These are phyloP conservation scores for Aspergillus fumigatiaffinis DNA, from an alignment of 2,329 filamentous ascomycete species.

Conservation along the genomic window DNA sequence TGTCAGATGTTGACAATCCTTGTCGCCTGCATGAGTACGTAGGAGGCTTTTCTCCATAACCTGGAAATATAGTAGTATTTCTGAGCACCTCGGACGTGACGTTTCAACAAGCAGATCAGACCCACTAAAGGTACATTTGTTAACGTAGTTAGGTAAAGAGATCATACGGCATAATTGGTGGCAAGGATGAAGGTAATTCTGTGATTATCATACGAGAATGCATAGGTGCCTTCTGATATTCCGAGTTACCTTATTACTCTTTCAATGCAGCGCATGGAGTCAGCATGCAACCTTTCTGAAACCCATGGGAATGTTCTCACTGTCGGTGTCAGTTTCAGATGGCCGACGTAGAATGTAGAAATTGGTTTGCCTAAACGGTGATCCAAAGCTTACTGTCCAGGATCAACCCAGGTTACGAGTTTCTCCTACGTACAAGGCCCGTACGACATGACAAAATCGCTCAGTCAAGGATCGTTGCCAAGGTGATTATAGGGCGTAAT, in stretches of 20 bases:
- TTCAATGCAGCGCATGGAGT: not conserved
- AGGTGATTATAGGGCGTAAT: not conserved
- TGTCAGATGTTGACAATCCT: not conserved
- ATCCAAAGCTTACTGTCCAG: not conserved
- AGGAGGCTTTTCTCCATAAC: not conserved
- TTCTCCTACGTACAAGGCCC: not conserved
- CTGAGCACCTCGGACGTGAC: not conserved
- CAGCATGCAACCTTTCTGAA: not conserved
- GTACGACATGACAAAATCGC: not conserved
- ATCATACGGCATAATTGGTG: not conserved
- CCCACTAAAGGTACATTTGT: not conserved
- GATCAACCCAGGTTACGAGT: not conserved
- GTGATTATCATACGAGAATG: not conserved
- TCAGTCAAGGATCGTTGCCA: not conserved
- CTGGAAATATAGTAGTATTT: not conserved
- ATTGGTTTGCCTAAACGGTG: not conserved
- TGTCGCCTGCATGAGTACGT: not conserved
- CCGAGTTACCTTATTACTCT: not conserved
- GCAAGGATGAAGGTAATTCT: not conserved
- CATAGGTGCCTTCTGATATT: not conserved
- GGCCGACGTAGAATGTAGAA: not conserved
- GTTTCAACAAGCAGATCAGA: not conserved
- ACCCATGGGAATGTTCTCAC: not conserved
- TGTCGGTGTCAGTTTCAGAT: not conserved
- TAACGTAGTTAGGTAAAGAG: no score